Percentiles rank a stretch among this genome's conserved stretches.
Conservation (phyloP, 148 eudicot genomes). For the Hydrangea macrophylla region DNA sequence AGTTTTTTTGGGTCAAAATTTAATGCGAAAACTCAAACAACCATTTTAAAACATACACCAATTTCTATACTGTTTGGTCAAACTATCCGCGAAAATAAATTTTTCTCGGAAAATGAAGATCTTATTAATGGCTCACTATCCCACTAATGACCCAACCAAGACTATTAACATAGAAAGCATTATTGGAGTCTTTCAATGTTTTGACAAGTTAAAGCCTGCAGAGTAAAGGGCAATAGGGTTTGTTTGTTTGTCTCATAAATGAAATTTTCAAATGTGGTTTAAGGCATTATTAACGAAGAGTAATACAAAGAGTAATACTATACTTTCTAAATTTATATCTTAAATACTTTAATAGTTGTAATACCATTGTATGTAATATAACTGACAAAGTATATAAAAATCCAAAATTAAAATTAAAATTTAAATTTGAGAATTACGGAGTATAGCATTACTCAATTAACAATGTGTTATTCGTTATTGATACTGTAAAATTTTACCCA, state of each 20-base stretch:
- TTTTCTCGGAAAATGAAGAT: slow-evolving; percentile 6
- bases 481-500: not conserved
- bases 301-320: too few species aligned
- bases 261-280: not conserved
- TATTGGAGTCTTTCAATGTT: slow-evolving; percentile 5
- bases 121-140: not conserved
- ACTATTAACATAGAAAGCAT: not conserved
- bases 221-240: slow-evolving; percentile 12
- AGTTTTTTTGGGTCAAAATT: too few species aligned
- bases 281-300: not conserved
- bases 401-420: too few species aligned
- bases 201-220: slow-evolving; percentile 31
- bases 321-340: too few species aligned
- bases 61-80: slow-evolving; percentile 6
- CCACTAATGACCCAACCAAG: not conserved
- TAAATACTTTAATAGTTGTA: too few species aligned
- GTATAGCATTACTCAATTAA: too few species aligned
- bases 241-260: slow-evolving; percentile 4
- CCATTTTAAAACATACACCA: not conserved
- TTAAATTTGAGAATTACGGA: too few species aligned
- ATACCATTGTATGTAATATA: too few species aligned
- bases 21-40: not conserved
- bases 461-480: too few species aligned
- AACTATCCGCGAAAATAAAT: not conserved
- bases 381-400: too few species aligned